These are phyloP conservation scores for Avena insularis DNA, from an alignment of 176 grass and related monocot genomes.

Conservation along the genomic window DNA sequence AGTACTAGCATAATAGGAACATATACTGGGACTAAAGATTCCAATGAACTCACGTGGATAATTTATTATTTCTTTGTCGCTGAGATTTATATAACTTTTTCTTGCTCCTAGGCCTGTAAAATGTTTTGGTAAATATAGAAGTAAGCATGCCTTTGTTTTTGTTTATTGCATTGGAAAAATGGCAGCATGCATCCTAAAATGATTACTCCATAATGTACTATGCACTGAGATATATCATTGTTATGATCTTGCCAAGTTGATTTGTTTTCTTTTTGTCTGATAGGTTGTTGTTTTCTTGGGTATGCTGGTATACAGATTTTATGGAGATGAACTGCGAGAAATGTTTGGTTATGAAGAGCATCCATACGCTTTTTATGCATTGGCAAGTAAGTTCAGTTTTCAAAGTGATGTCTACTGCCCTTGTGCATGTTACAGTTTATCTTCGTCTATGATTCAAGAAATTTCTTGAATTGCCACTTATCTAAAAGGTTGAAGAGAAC, in stretches of 20 bases:
- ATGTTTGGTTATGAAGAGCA: constrained; percentile 99
- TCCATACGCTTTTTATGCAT: constrained; percentile 93
- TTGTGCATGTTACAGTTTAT: constrained; percentile 23
- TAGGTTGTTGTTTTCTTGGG: constrained; percentile 93
- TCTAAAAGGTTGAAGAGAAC: constrained; percentile 9
- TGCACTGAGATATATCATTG: constrained; percentile 6
- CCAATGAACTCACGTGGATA: background rate
- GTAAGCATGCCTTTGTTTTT: background rate
- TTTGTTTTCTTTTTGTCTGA: constrained; percentile 51
- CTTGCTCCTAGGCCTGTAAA: background rate
- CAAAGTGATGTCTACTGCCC: constrained; percentile 20
- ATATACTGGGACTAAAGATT: background rate
- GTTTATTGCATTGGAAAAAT: constrained; percentile 3
- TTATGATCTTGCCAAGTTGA: constrained; percentile 40
- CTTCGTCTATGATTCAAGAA: constrained; percentile 15
- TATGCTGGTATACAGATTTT: constrained; percentile 97
- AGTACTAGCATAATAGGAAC: background rate
- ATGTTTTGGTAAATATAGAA: constrained; percentile 18
- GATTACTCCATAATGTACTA: background rate
- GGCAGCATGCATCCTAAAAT: constrained; percentile 8
- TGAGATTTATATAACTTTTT: constrained; percentile 12
- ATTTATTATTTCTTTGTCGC: background rate
- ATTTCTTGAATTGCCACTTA: constrained; percentile 9
- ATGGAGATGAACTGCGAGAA: constrained; percentile 96
- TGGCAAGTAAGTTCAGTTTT: constrained; percentile 81